Evolutionary conservation across 1,284 basidiomycete species (phyloP).

Genomic region (Ganoderma multipileum): DNA sequence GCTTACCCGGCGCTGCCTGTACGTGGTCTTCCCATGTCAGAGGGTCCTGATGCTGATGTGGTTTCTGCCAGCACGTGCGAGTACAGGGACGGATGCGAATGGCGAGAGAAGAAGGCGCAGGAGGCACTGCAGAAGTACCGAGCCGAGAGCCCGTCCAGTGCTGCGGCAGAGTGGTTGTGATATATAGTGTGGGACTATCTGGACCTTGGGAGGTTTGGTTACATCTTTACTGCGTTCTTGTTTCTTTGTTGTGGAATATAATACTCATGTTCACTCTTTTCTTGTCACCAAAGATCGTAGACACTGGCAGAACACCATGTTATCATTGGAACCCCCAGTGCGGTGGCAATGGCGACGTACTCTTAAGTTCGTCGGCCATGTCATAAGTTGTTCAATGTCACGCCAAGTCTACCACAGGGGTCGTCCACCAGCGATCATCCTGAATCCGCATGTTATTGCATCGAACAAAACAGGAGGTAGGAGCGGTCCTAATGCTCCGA

Average conservation of each 20-base stretch:
- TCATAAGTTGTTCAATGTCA: too few relatives aligned
- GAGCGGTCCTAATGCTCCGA: neutral
- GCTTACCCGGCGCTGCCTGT: conserved; percentile 74
- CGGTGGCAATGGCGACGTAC: neutral
- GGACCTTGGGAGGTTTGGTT: neutral
- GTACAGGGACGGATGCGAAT: conserved; percentile 82
- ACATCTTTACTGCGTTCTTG: neutral
- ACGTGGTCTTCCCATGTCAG: conserved; percentile 41
- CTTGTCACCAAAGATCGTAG: neutral
- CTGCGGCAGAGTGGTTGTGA: conserved; percentile 5
- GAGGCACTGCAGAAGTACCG: conserved; percentile 41
- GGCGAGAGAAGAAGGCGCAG: conserved; percentile 73
- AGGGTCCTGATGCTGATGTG: neutral
- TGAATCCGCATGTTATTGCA: neutral
- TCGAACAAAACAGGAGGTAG: neutral
- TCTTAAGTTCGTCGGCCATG: too few relatives aligned
- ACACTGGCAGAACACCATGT: neutral
- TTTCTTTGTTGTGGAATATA: neutral
- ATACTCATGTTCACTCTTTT: neutral
- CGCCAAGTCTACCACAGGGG: too few relatives aligned
- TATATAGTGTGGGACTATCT: neutral
- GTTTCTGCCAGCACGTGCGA: conserved; percentile 70
- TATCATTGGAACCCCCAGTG: neutral
- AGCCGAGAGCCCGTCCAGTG: conserved; percentile 1
- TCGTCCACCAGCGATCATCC: too few relatives aligned